phyloP scores from a whole-genome alignment of 129 eudicot species.

The Tagetes patula region DNA sequence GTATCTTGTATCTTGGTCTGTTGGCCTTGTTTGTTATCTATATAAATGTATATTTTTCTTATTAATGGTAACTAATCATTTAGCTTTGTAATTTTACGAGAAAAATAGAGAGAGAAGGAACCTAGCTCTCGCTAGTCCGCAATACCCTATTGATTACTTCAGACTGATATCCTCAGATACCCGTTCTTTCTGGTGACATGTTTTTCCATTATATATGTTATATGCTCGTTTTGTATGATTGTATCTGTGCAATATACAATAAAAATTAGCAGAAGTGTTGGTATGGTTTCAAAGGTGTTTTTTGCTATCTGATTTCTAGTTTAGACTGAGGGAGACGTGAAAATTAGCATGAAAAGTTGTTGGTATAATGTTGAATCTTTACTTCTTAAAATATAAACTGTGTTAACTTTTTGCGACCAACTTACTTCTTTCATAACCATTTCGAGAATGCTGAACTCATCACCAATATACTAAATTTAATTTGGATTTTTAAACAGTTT shows the following conservation, averaged over 20 bases:
- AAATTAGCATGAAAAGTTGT: conserved; percentile 4
- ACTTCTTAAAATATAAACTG: neutral
- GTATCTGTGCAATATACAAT: neutral
- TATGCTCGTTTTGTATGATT: neutral
- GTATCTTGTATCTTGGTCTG: neutral
- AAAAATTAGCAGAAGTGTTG: neutral
- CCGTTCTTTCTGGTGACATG: neutral
- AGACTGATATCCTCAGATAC: neutral
- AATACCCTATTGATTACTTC: neutral
- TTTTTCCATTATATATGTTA: neutral
- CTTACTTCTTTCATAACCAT: neutral
- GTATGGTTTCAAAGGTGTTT: neutral
- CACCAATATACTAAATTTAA: neutral
- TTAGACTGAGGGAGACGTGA: conserved; percentile 8
- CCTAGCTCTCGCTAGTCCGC: neutral
- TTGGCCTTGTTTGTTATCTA: neutral
- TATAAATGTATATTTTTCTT: neutral
- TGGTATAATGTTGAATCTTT: neutral
- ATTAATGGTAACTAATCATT: neutral
- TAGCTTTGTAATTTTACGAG: neutral
- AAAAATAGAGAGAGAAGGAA: neutral
- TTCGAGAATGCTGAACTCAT: neutral
- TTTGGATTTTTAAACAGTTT: conserved; percentile 51
- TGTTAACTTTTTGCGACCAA: too few relatives aligned
- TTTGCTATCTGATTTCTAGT: neutral